Conservation (phyloP, 2,329 filamentous ascomycete species). For the Talaromyces verruculosus region DNA sequence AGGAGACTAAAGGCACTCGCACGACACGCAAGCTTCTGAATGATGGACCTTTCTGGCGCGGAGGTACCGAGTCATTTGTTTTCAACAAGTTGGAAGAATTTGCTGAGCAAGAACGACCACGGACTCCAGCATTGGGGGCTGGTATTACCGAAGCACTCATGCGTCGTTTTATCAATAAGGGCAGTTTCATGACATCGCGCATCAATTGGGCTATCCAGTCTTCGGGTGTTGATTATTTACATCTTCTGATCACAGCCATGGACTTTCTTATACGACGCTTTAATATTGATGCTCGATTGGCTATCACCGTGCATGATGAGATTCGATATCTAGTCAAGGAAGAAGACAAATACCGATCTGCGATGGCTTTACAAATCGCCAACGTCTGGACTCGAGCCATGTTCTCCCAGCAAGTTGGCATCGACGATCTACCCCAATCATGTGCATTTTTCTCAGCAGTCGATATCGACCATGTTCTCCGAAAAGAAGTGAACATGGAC, state of each 20-base stretch:
- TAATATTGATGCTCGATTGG: conserved; percentile 78
- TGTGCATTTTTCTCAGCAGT: conserved; percentile 96
- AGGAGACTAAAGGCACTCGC: conserved; percentile 85
- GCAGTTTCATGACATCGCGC: conserved; percentile 88
- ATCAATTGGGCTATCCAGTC: conserved; percentile 99
- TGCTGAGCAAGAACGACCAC: conserved; percentile 86
- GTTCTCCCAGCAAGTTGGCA: conserved; percentile 96
- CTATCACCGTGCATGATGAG: conserved; percentile 96
- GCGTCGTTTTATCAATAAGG: conserved; percentile 80
- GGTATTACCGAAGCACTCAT: conserved; percentile 96
- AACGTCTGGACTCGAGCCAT: conserved; percentile 97
- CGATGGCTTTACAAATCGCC: conserved; percentile 88
- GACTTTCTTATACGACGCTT: conserved; percentile 85
- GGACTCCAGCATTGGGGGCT: conserved; percentile 88
- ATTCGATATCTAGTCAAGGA: conserved; percentile 89
- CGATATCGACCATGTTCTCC: conserved; percentile 91
- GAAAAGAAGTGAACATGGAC: conserved; percentile 98
- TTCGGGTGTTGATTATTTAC: conserved; percentile 93
- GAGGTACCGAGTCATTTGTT: conserved; percentile 94
- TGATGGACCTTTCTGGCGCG: conserved; percentile 84
- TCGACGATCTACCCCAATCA: conserved; percentile 87
- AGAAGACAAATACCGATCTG: conserved; percentile 81
- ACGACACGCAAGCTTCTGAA: conserved; percentile 71
- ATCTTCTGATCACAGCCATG: conserved; percentile 90
- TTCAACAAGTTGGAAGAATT: conserved; percentile 99